phyloP scores from a whole-genome alignment of 1,284 basidiomycete species.

The Austroboletus rostrupii region DNA sequence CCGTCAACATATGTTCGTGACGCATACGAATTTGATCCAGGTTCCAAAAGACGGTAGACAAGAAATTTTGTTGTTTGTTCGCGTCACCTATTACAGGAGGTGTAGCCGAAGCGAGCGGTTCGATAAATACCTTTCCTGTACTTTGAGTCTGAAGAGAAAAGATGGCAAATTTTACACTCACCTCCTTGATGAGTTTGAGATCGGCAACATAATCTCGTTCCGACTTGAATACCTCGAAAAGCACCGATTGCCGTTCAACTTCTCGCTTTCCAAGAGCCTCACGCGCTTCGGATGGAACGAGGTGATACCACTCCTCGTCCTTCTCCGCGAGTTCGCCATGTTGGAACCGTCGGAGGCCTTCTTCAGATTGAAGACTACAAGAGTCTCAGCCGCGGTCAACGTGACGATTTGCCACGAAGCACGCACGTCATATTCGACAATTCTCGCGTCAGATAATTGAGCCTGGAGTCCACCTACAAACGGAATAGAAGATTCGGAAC shows the following conservation, averaged over 20 bases:
- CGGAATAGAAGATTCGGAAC: conserved; percentile 2
- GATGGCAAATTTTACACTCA: conserved; percentile 26
- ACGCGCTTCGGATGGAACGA: conserved; percentile 66
- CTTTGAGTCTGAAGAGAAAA: conserved; percentile 2
- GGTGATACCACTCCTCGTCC: conserved; percentile 73
- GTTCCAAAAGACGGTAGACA: conserved; percentile 75
- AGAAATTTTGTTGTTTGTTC: conserved; percentile 51
- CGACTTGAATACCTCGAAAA: conserved; percentile 80
- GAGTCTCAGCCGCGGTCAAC: conserved; percentile 8
- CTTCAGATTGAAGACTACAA: conserved; percentile 55
- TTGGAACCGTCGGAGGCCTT: conserved; percentile 63
- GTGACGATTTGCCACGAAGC: conserved; percentile 13
- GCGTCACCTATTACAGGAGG: conserved; percentile 54
- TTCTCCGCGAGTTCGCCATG: conserved; percentile 51
- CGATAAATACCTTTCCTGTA: conserved; percentile 58
- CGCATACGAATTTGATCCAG: conserved; percentile 56
- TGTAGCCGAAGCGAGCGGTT: conserved; percentile 48
- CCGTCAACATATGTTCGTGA: conserved; percentile 63
- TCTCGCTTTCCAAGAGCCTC: conserved; percentile 67
- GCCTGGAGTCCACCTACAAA: conserved; percentile 27
- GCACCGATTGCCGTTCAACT: conserved; percentile 73
- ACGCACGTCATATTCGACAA: conserved; percentile 56
- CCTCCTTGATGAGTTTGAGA: conserved; percentile 63
- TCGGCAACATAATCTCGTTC: conserved; percentile 79
- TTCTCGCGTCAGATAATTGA: conserved; percentile 42